These are phyloP conservation scores for Hypoxylon sp. DNA, from an alignment of 2,329 filamentous ascomycete species.

Conservation along the genomic window DNA sequence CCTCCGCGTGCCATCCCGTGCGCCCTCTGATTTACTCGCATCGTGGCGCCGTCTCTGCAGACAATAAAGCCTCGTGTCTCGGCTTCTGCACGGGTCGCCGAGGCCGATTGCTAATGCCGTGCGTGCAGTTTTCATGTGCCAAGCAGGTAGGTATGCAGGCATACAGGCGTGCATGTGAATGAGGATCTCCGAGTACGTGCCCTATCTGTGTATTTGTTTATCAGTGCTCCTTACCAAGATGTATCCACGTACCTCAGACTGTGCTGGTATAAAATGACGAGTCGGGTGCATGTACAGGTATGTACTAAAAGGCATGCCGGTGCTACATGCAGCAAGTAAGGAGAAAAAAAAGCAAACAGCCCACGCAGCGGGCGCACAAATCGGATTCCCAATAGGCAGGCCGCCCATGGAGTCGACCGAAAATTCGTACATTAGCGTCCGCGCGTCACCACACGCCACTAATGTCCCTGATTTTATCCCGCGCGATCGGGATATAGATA, in stretches of 20 bases:
- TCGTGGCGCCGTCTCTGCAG: slow-evolving; percentile 13
- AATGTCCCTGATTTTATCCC: background rate
- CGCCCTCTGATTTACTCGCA: background rate
- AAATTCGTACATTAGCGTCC: slow-evolving; percentile 8
- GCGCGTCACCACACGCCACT: background rate
- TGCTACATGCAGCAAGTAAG: slow-evolving; percentile 1
- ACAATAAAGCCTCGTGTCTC: background rate
- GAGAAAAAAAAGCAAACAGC: slow-evolving; percentile 5
- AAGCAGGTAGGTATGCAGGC: background rate
- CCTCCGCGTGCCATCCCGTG: slow-evolving; percentile 1
- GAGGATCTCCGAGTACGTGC: background rate
- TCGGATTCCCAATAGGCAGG: slow-evolving; percentile 7
- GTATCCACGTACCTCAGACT: too few relatives aligned
- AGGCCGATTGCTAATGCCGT: background rate
- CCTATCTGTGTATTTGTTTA: background rate
- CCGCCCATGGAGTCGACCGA: slow-evolving; percentile 2
- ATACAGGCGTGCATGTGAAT: background rate
- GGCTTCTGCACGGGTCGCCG: background rate
- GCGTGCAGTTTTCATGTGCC: background rate
- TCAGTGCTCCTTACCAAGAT: background rate
- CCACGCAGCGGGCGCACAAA: background rate
- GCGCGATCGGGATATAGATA: background rate
- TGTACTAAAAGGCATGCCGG: background rate
- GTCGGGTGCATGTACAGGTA: background rate
- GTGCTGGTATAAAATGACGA: background rate